Base-by-base conservation (phyloP, 139 green algal genomes). In the Nannochloris sp. region DNA sequence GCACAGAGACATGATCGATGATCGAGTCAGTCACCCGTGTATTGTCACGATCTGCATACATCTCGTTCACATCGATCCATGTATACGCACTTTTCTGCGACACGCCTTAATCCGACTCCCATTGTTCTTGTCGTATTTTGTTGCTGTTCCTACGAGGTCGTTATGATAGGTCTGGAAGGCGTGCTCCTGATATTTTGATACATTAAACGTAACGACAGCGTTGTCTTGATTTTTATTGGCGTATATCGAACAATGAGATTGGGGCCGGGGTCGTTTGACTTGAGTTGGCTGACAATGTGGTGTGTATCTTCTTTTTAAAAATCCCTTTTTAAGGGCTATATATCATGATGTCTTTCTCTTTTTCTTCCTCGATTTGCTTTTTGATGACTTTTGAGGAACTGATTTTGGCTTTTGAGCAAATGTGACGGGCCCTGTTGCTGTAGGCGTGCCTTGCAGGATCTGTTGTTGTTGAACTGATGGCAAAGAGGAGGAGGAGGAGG, bases 21-120 rank as follows among this genome's bases (percentile, higher is more conserved):
- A 29, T 29, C 27, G 27, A 29, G 3, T 29, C 27, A 29, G n/a
- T 25, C n/a, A 10, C n/a, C 46, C 16, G 6, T 19, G n/a, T 53
- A 7, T 19, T 15, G 14, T 19, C 46, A 53, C 46, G 11, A 21
- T 53, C 16, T 19, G 16, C 11, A 14, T 9, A 23, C 6, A 34
- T 58, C 18, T 24, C 10, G 23, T 21, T 4, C n/a, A 19, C 23
- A 9, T 21, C 12, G 7, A 12, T 4, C 34, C 34, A 40, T 4
- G 8, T 9, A 4, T 56, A 64, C 57, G 12, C 56, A 51, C 57
- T 51, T 64, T 51, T 64, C 57, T 49, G 57, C 23, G n/a, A 64
- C 57, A 31, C 57, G 57, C 12, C 57, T 9, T 15, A 64, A 23
- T 27, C 57, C 57, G 15, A 64, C 57, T 57, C 57, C 57, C 57